Conservation (phyloP, 352 stramenopile genomes). For the Elongisporangium undulatum region DNA sequence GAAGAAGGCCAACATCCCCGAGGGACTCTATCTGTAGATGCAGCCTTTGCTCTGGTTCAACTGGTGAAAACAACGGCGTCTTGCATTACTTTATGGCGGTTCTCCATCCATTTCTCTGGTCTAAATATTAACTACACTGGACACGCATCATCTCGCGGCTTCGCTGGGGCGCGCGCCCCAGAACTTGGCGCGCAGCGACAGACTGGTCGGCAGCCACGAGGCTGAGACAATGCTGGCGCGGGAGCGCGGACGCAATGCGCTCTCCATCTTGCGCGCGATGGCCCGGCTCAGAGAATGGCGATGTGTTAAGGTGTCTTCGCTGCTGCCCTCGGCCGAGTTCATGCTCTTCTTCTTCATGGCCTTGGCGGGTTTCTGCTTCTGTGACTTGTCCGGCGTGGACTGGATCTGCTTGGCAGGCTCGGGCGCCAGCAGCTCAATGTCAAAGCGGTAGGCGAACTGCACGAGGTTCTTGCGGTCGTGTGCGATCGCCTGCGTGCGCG, state of each 20-base stretch:
- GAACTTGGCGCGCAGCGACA: background rate
- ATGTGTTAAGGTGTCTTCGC: constrained; percentile 11
- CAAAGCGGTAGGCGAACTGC: constrained; percentile 36
- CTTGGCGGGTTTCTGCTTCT: too few relatives aligned
- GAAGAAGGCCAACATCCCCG: constrained; percentile 99
- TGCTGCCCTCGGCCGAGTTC: background rate
- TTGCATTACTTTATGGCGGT: background rate
- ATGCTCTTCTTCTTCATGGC: constrained; percentile 4
- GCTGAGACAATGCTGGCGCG: constrained; percentile 16
- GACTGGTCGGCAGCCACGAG: constrained; percentile 24
- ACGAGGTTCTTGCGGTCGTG: constrained; percentile 8
- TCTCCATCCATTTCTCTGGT: background rate
- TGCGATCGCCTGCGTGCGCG: constrained; percentile 3
- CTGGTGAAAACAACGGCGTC: constrained; percentile 1
- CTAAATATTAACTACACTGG: background rate
- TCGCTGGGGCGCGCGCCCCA: background rate
- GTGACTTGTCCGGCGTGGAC: background rate
- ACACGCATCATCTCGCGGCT: background rate
- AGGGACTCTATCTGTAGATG: constrained; percentile 97
- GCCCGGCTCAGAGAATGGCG: constrained; percentile 13
- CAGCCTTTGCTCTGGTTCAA: constrained; percentile 2
- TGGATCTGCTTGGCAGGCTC: background rate
- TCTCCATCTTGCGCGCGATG: constrained; percentile 10
- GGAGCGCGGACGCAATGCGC: constrained; percentile 4
- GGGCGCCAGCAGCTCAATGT: constrained; percentile 27